phyloP scores from a whole-genome alignment of 2,329 filamentous ascomycete genomes.

The Meredithiella fracta region DNA sequence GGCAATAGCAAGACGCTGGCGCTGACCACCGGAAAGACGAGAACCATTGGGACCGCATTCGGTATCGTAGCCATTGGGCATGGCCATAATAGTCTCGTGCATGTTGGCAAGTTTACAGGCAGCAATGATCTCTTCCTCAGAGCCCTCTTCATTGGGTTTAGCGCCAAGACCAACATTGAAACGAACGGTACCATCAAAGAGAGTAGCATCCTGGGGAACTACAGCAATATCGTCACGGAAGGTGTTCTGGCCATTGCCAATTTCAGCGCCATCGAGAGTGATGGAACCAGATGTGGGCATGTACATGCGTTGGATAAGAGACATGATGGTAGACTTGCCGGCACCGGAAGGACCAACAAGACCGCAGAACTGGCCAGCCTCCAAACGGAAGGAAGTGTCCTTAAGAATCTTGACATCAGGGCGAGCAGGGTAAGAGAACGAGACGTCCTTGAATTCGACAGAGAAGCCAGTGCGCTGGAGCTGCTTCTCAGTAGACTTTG shows the following conservation, averaged over 20 bases:
- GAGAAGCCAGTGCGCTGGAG: slow-evolving; percentile 19
- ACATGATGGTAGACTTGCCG: slow-evolving; percentile 50
- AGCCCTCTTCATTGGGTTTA: slow-evolving; percentile 36
- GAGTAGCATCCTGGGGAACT: slow-evolving; percentile 40
- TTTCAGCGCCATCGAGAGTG: slow-evolving; percentile 30
- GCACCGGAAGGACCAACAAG: slow-evolving; percentile 50
- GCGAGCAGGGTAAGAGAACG: slow-evolving; percentile 49
- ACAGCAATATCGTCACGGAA: slow-evolving; percentile 39
- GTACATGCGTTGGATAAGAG: slow-evolving; percentile 36
- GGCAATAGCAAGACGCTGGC: slow-evolving; percentile 63
- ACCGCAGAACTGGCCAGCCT: slow-evolving; percentile 43
- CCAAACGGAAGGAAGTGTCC: slow-evolving; percentile 38
- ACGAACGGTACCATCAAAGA: slow-evolving; percentile 38
- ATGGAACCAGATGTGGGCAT: slow-evolving; percentile 26
- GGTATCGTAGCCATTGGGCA: slow-evolving; percentile 51
- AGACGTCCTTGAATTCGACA: slow-evolving; percentile 40
- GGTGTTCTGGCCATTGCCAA: slow-evolving; percentile 25
- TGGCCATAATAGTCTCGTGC: slow-evolving; percentile 45
- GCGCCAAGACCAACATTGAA: slow-evolving; percentile 42
- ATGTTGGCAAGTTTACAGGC: slow-evolving; percentile 54
- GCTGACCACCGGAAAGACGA: slow-evolving; percentile 61
- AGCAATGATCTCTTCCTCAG: slow-evolving; percentile 44
- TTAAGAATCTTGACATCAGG: slow-evolving; percentile 40
- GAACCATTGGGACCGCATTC: slow-evolving; percentile 56
- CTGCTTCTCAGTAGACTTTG: slow-evolving; percentile 3